Base-by-base conservation (phyloP, 495 filamentous ascomycete genomes). In the Aspergillus funiculosus region DNA sequence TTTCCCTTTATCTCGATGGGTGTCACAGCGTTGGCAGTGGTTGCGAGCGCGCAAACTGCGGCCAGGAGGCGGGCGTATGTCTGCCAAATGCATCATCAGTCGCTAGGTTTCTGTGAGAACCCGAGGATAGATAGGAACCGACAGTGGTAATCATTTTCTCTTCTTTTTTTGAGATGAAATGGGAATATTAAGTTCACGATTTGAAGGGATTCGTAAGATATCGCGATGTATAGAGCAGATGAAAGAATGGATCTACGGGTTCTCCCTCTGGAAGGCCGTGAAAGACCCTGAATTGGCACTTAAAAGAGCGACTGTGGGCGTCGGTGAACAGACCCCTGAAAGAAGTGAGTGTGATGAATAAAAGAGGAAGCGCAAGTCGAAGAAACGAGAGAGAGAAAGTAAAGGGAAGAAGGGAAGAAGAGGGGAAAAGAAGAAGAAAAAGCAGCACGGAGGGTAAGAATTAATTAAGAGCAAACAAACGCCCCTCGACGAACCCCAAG, bases 1-100 rank as follows among this genome's bases (percentile, higher is more conserved):
- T 79, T 76, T 44, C 85, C 87, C 36, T 83, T 63, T 36, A 92
- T 81, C 43, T 78, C 76, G 39, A 97, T 72, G 10, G 85, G 72
- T 42, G 76, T 78, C 27, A 95, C 81, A 15, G 88, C 90, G 13
- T 71, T 62, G 13, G 75, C 82, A 32, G 78, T 68, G 49, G 74
- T 69, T 26, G 66, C 62, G 34, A 72, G 54, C 39, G 65, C 69
- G 56, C 63, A 70, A 25, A 56, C 57, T 21, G 67, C 64, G 37
- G 70, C 63, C 43, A 71, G 46, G 26, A 71, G 52, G 53, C 61
- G 60, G 54, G 55, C 50, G 51, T 58, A 61, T 29, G 61, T 56
- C 65, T 66, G 18, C 15, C 27, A 35, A 6, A 20, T 32, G 10
- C 37, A 26, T 43, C 11, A 39, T 43, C 25, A 46, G 29, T 30